Percentiles rank a stretch among this genome's conserved stretches.
Conservation (phyloP, 257 asterid genomes). For the Perilla frutescens region DNA sequence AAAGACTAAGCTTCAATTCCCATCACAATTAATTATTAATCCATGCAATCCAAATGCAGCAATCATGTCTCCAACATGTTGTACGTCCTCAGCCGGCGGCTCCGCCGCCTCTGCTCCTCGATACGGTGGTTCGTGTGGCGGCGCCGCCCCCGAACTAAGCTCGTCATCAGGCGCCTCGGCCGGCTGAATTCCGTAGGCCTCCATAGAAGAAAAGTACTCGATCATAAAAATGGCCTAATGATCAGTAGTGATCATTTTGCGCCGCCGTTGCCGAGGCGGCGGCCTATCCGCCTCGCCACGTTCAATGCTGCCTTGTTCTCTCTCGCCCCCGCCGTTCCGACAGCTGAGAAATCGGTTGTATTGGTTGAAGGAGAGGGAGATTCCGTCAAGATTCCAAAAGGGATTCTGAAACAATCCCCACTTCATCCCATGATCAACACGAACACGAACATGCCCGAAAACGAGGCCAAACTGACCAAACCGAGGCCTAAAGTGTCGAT, state of each 20-base stretch:
- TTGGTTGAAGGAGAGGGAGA: conserved; percentile 42
- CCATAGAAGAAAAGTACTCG: conserved; percentile 21
- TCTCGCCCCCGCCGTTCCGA: conserved; percentile 86
- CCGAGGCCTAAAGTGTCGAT: conserved; percentile 68
- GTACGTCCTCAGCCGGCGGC: conserved; percentile 47
- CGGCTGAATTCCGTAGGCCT: conserved; percentile 44
- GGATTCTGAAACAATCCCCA: conserved; percentile 81
- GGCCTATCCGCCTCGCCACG: conserved; percentile 76
- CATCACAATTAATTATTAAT: not conserved
- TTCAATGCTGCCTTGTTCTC: conserved; percentile 91
- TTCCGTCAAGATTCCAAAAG: conserved; percentile 48
- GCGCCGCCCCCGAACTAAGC: conserved; percentile 55
- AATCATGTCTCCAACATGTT: conserved; percentile 52
- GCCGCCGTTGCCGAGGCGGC: conserved; percentile 19
- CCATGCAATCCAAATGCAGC: conserved; percentile 59
- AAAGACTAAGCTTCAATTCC: not conserved
- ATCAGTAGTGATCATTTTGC: not conserved
- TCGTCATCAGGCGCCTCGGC: conserved; percentile 66
- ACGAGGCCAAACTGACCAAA: conserved; percentile 23
- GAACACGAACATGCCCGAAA: not conserved
- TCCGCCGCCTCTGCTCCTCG: conserved; percentile 58
- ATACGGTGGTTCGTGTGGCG: conserved; percentile 49
- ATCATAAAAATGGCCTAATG: conserved; percentile 10
- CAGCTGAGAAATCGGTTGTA: conserved; percentile 46
- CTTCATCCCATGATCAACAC: conserved; percentile 41